These are phyloP conservation scores for Paecilomyces sp. DNA, from an alignment of 2,329 filamentous ascomycete species.

Conservation along the genomic window DNA sequence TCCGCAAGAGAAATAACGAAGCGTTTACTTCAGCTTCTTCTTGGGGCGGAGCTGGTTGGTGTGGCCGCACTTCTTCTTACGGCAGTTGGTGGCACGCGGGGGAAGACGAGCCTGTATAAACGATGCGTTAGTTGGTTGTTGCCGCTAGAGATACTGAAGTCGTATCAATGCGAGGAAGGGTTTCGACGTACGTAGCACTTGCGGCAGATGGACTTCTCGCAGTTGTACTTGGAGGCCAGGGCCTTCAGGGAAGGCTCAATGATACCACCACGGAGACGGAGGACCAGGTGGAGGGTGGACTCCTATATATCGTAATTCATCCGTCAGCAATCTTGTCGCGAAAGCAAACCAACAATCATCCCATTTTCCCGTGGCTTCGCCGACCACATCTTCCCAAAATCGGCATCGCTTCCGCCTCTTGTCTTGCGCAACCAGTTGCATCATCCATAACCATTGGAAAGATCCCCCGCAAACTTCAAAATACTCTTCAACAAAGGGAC, in stretches of 20 bases:
- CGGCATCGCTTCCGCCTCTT: neutral
- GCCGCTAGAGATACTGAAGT: neutral
- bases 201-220: conserved; percentile 99
- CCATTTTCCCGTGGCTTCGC: neutral
- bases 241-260: conserved; percentile 99
- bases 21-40: conserved; percentile 95
- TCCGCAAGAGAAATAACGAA: conserved; percentile 16
- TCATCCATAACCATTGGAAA: conserved; percentile 1
- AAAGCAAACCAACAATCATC: neutral
- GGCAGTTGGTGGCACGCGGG: conserved; percentile 98
- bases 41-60: conserved; percentile 99
- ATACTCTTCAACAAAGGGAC: neutral
- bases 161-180: neutral
- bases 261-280: conserved; percentile 98
- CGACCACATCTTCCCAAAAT: neutral
- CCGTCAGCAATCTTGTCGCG: neutral
- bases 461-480: conserved; percentile 6
- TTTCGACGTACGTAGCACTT: conserved; percentile 88
- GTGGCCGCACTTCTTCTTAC: conserved; percentile 99
- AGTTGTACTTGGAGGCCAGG: conserved; percentile 99
- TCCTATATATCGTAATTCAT: conserved; percentile 51
- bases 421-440: neutral
- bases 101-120: conserved; percentile 65
- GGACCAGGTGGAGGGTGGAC: conserved; percentile 95
- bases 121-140: neutral